These are phyloP conservation scores for Euphorbia schlechtendalii DNA, from an alignment of 441 rosid species.

Conservation along the genomic window DNA sequence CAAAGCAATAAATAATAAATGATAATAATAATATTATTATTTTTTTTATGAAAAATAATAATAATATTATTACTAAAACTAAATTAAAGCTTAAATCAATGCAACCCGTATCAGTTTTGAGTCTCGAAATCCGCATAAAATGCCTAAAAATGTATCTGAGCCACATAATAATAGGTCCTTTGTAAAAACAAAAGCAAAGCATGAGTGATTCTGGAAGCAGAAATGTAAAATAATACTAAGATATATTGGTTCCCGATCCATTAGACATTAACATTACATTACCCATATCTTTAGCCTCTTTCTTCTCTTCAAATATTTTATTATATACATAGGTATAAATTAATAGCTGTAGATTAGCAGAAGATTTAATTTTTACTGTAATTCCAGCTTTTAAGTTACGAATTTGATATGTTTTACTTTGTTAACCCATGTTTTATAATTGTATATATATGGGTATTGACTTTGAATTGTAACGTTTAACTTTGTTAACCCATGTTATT, in stretches of 20 bases:
- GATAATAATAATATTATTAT: no score
- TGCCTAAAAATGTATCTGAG: no score
- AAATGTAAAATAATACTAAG: not conserved
- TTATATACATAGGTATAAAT: not conserved
- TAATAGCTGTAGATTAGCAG: not conserved
- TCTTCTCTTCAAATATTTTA: not conserved
- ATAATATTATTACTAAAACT: no score
- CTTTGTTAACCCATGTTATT: no score
- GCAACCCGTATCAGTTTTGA: no score
- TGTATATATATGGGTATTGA: not conserved
- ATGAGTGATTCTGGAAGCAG: constrained; percentile 4
- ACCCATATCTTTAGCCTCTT: constrained; percentile 5
- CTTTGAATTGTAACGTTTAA: no score
- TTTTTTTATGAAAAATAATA: no score
- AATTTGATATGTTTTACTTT: not conserved
- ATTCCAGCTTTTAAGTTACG: not conserved
- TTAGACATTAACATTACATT: not conserved
- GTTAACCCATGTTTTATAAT: constrained; percentile 8
- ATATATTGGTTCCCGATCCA: constrained; percentile 10
- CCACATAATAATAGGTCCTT: no score
- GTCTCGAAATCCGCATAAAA: no score
- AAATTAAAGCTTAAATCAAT: no score
- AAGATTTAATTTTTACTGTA: not conserved
- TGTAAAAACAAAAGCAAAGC: not conserved
- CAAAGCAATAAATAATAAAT: not conserved